phyloP scores from a whole-genome alignment of 768 basidiomycete species.

The Kwoniella botswanensis region DNA sequence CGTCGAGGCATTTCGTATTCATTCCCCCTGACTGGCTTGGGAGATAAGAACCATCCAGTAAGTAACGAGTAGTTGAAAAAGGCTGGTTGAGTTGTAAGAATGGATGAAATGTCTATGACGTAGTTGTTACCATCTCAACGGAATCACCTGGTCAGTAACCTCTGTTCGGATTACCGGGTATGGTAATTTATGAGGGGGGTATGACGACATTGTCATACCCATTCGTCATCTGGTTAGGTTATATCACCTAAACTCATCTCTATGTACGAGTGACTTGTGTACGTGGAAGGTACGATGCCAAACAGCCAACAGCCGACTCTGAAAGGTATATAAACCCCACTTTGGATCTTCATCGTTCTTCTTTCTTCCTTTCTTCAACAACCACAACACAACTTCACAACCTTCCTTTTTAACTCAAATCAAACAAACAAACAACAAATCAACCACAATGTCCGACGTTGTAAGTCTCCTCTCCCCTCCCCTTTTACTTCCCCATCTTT shows the following conservation, averaged over 20 bases:
- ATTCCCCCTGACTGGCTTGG: no score
- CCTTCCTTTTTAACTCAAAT: constrained; percentile 9
- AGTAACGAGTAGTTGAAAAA: not conserved
- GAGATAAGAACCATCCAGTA: no score
- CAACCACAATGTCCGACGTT: constrained; percentile 45
- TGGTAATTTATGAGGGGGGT: constrained; percentile 9
- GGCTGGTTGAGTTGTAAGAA: not conserved
- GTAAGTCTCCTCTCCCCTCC: constrained; percentile 27
- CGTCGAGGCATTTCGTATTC: not conserved
- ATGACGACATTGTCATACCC: constrained; percentile 7
- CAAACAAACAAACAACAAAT: constrained; percentile 22
- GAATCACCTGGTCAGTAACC: constrained; percentile 8
- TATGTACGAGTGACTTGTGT: not conserved
- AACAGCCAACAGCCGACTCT: not conserved
- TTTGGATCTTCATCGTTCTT: constrained; percentile 1
- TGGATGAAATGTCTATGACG: not conserved
- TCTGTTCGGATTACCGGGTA: not conserved
- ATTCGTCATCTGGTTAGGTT: constrained; percentile 6
- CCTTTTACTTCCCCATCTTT: not conserved
- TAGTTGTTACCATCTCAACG: not conserved
- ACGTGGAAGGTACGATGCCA: not conserved
- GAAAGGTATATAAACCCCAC: constrained; percentile 30
- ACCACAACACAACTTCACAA: constrained; percentile 6
- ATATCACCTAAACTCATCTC: not conserved
- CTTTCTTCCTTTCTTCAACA: constrained; percentile 17